Conservation (phyloP, 2,329 filamentous ascomycete species). For the Tolypocladium ophioglossoides region DNA sequence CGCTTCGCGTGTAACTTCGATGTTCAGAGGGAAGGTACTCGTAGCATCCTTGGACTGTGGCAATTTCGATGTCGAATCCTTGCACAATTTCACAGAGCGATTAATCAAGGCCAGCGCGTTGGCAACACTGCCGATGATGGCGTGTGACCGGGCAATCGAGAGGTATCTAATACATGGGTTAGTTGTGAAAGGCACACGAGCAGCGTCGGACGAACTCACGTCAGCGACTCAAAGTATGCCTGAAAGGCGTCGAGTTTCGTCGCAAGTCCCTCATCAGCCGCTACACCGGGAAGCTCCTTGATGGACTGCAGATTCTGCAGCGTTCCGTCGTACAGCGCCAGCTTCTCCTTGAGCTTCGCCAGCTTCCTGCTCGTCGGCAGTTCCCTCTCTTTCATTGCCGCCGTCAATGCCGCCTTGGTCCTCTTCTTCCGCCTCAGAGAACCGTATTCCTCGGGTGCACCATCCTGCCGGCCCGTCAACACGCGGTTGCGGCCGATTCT, state of each 20-base stretch:
- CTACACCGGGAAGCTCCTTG: slow-evolving; percentile 81
- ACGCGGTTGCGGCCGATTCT: slow-evolving; percentile 87
- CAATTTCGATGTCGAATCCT: slow-evolving; percentile 40
- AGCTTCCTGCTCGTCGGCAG: slow-evolving; percentile 67
- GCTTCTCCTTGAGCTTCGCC: slow-evolving; percentile 71
- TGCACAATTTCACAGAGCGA: slow-evolving; percentile 54
- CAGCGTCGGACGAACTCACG: slow-evolving; percentile 41
- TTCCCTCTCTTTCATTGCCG: slow-evolving; percentile 39
- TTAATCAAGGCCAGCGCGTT: slow-evolving; percentile 81
- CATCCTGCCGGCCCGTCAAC: slow-evolving; percentile 73
- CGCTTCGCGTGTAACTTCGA: slow-evolving; percentile 54
- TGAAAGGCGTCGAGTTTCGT: slow-evolving; percentile 68
- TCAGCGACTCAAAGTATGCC: slow-evolving; percentile 79
- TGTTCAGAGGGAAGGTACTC: slow-evolving; percentile 41
- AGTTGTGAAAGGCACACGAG: slow-evolving; percentile 1
- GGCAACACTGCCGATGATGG: slow-evolving; percentile 57
- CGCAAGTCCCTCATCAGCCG: slow-evolving; percentile 68
- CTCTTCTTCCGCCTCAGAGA: slow-evolving; percentile 43
- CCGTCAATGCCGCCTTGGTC: slow-evolving; percentile 19
- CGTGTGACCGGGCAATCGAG: slow-evolving; percentile 76
- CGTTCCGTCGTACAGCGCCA: slow-evolving; percentile 83
- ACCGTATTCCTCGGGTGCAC: slow-evolving; percentile 46
- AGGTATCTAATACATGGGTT: slow-evolving; percentile 48
- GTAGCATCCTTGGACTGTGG: slow-evolving; percentile 20
- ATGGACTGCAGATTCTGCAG: slow-evolving; percentile 85